A percentile compares a stretch with the other conserved stretches of the same genome.
phyloP scores from a whole-genome alignment of 768 basidiomycete genomes.

The Trichaptum fuscoviolaceum region DNA sequence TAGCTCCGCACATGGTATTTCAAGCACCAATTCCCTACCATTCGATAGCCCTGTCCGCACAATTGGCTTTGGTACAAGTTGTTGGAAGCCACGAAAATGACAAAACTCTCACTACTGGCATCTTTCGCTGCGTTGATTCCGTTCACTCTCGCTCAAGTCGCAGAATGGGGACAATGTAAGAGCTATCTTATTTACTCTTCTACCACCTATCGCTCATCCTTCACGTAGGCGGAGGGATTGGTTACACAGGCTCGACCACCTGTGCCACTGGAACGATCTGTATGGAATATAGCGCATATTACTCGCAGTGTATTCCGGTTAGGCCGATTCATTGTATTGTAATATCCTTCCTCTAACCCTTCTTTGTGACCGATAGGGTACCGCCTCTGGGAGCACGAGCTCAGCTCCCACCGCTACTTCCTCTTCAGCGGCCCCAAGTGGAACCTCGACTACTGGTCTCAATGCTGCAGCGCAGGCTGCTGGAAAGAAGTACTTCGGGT shows the following conservation, averaged over 20 bases:
- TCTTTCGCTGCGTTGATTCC: background rate
- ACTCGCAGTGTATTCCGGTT: constrained; percentile 39
- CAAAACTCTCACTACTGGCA: background rate
- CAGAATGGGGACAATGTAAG: constrained; percentile 15
- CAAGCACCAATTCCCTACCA: background rate
- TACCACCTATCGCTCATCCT: background rate
- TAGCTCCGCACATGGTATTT: background rate
- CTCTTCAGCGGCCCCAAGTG: constrained; percentile 4
- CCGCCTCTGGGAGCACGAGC: background rate
- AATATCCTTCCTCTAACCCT: background rate
- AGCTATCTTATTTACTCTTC: background rate
- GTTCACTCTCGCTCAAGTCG: constrained; percentile 5
- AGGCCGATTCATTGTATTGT: background rate
- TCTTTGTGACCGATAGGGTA: background rate
- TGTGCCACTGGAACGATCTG: constrained; percentile 38
- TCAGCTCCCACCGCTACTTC: background rate
- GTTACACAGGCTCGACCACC: constrained; percentile 30
- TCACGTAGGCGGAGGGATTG: constrained; percentile 15
- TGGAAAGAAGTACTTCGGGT: constrained; percentile 43
- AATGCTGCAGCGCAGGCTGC: constrained; percentile 33
- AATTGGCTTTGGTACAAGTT: background rate
- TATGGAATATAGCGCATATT: constrained; percentile 33
- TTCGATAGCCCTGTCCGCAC: background rate
- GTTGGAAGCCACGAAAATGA: background rate
- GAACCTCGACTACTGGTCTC: constrained; percentile 14